Percentiles rank a stretch among this genome's conserved stretches.
Conservation (phyloP, 179 eudicot genomes). For the Amaranthus tricolor region DNA sequence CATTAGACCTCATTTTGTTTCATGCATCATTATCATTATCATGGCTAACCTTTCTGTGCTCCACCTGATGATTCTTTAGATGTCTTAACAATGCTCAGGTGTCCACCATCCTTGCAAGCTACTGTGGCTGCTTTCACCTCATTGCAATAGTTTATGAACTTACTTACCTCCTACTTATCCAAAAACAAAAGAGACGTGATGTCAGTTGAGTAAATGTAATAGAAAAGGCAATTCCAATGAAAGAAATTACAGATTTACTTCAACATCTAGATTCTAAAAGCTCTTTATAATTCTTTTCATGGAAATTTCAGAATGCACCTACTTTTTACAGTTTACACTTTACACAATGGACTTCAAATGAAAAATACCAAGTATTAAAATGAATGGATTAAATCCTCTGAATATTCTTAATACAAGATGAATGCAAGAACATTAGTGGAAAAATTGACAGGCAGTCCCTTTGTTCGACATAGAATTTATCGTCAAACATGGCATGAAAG, state of each 20-base stretch:
- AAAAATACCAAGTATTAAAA: no score
- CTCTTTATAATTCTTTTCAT: no score
- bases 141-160: constrained; percentile 73
- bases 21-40: not conserved
- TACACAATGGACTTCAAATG: no score
- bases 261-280: not conserved
- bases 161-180: constrained; percentile 55
- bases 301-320: no score
- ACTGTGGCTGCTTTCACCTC: constrained; percentile 70
- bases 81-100: constrained; percentile 58
- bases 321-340: no score
- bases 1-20: not conserved
- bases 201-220: not conserved
- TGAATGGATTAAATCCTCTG: no score
- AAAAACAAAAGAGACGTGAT: not conserved
- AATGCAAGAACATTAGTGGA: no score
- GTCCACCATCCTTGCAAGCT: constrained; percentile 83
- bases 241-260: not conserved
- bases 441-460: no score
- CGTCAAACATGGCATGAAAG: no score
- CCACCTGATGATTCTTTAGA: constrained; percentile 30
- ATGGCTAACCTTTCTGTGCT: constrained; percentile 8
- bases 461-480: no score
- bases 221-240: not conserved
- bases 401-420: no score